A percentile compares a stretch with the other conserved stretches of the same genome.
Evolutionary conservation across 129 eudicot genomes (phyloP).

Genomic region (Solidago caesia): DNA sequence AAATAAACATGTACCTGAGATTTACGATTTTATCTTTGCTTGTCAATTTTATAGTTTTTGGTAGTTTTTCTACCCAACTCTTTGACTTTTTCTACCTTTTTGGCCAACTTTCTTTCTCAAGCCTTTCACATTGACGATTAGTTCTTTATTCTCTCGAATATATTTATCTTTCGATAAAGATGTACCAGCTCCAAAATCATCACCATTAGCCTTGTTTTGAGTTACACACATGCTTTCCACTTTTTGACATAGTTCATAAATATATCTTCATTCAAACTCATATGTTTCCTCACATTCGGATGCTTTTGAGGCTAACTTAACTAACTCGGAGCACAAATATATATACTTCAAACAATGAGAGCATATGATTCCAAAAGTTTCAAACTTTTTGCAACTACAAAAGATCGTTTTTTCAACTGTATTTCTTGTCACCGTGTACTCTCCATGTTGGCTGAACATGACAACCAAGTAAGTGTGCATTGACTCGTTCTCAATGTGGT

Average conservation of each 20-base stretch:
- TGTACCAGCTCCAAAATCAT: neutral
- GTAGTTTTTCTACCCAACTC: neutral
- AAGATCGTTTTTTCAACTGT: too few relatives aligned
- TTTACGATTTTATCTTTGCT: neutral
- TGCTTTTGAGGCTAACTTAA: constrained; percentile 2
- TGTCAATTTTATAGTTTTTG: neutral
- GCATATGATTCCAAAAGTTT: too few relatives aligned
- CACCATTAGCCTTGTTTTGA: neutral
- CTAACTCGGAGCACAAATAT: neutral
- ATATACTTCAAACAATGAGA: neutral
- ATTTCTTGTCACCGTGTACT: too few relatives aligned
- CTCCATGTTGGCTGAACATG: too few relatives aligned
- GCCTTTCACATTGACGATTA: neutral
- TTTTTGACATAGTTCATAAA: neutral
- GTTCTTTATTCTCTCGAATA: neutral
- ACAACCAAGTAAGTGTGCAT: too few relatives aligned
- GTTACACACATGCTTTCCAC: neutral
- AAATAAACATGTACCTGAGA: too few relatives aligned
- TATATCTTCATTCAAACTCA: neutral
- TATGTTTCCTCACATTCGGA: neutral
- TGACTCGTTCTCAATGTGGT: too few relatives aligned
- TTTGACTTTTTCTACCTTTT: neutral
- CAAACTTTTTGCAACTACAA: too few relatives aligned
- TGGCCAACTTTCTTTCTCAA: neutral
- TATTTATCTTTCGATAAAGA: neutral